Evolutionary conservation across 768 basidiomycete genomes (phyloP), one percentile per base, ranked within the genome.

Genomic region (Obba rivulosa): DNA sequence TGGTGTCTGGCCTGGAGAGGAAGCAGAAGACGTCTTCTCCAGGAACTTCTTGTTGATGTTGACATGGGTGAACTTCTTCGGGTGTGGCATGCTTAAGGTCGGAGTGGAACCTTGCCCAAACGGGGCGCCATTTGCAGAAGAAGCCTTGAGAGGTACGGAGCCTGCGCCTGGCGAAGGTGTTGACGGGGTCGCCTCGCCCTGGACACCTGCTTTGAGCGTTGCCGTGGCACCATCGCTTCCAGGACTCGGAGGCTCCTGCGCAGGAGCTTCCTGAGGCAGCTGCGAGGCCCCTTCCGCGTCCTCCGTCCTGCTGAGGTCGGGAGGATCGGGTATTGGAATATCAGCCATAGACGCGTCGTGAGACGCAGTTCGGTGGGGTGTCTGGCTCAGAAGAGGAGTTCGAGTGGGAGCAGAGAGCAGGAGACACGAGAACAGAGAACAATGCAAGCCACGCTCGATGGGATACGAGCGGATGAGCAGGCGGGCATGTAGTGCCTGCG

Each of bases 31-130:
- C 47, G 85, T 87, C 77, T 94, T 95, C 72, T 92, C 88, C 37
- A 97, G 73, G 67, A 97, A 98, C 68, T 90, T 92, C 80, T 93
- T 95, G 73, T 91, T 95, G 66, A 97, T 91, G 63, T 92, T 92
- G 53, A 92, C 81, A 23, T 91, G 80, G 62, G 74, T 89, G 67
- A 93, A 94, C 61, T 86, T 83, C 75, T 97, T 98, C 24, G 79
- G 78, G 53, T 81, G 84, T 2, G 78, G 76, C 45, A 58, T 57
- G 48, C 59, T 61, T 18, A 62, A 43, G 20, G 56, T 54, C 2
- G 57, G 48, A 1, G 49, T 48, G 43, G 48, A 34, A 8, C 51
- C 23, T 2, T 52, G 41, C 11, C 45, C 51, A 21, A 54, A 35
- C 13, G 55, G 44, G 36, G 56, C 42, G 18, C 53, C 53, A 51